Evolutionary conservation across 371 early-diverging fungal species (phyloP), one percentile per base, ranked within the genome.

Genomic region (Amoeboaphelidium protococcarum): DNA sequence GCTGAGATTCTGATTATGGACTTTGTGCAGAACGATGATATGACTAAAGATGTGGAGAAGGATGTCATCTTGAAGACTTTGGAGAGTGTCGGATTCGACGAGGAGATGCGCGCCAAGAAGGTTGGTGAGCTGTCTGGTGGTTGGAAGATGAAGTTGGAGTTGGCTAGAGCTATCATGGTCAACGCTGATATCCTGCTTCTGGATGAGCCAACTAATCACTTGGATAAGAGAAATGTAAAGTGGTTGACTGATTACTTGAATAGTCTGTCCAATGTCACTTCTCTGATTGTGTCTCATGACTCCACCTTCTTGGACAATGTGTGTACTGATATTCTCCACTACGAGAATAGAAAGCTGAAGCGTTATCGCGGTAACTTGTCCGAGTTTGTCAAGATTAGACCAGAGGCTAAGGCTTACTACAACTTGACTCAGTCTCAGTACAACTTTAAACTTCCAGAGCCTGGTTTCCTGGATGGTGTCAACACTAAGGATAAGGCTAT

Each of bases 101-200:
- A 72, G 46, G 67, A 64, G 25, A 70, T 72, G 68, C 66, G 67
- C 40, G 61, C 62, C 44, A 68, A 72, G 54, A 58, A 74, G 45
- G 73, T 80, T 57, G 72, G 71, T 47, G 68, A 72, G 46, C 69
- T 86, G 19, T 79, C 80, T 50, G 84, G 87, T 53, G 87, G 87
- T 42, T 86, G 87, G 87, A 77, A 76, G 61, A 81, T 81, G 80
- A 78, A 80, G 63, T 59, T 80, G 21, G 78, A 75, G 49, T 62
- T 86, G 51, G 81, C 81, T 21, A 71, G 77, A 50, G 87, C 83
- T 41, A 72, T 86, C 59, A 60, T 79, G 44, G 59, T 71, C 60
- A 69, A 70, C 54, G 54, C 59, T 13, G 57, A 72, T 53, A 58
- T 74, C 44, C 49, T 72, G 41, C 55, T 74, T 23, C 58, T 74